phyloP scores from a whole-genome alignment of 225 moss, liverwort and hornwort species.

The Sphagnum tenellum region DNA sequence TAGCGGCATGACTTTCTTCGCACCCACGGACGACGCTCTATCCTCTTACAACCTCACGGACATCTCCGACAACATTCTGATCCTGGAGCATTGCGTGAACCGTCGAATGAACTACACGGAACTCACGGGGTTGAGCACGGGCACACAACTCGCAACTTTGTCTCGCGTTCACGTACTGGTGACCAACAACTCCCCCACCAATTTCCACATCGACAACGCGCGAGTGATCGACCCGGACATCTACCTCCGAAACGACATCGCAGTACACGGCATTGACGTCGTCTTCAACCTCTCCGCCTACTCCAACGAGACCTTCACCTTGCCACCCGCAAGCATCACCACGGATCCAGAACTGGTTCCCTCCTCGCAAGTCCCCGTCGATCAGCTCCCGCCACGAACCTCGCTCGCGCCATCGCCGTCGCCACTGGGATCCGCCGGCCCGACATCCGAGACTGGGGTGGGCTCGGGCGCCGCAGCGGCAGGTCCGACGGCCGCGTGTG shows the following conservation, averaged over 20 bases:
- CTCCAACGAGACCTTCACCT: too few species aligned
- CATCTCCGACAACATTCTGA: not conserved
- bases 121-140: not conserved
- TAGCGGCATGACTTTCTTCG: slow-evolving; percentile 1
- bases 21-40: not conserved
- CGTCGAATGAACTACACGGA: not conserved
- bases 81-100: slow-evolving; percentile 1
- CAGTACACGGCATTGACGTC: slow-evolving; percentile 3
- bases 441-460: too few species aligned
- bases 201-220: slow-evolving; percentile 1
- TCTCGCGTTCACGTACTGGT: not conserved
- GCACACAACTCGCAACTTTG: not conserved
- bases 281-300: not conserved
- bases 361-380: too few species aligned
- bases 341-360: too few species aligned
- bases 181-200: not conserved
- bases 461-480: too few species aligned
- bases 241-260: not conserved
- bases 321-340: too few species aligned
- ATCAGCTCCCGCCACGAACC: too few species aligned
- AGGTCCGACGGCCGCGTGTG: too few species aligned
- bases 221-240: not conserved
- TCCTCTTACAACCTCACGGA: not conserved
- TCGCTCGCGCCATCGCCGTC: too few species aligned
- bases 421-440: too few species aligned